phyloP scores from a whole-genome alignment of 2,329 filamentous ascomycete genomes.

The Metarhizium rileyi region DNA sequence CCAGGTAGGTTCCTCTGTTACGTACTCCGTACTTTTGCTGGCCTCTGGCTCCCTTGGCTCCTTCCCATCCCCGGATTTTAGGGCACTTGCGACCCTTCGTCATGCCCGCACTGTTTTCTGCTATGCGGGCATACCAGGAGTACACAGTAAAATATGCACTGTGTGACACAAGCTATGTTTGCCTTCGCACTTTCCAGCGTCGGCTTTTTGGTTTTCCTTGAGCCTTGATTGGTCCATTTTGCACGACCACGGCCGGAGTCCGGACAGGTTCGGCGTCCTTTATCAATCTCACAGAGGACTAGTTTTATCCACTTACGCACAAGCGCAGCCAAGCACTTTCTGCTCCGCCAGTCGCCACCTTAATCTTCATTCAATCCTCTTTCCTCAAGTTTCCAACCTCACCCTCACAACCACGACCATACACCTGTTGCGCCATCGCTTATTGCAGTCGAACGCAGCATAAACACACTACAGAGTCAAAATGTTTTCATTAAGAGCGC shows the following conservation, averaged over 20 bases:
- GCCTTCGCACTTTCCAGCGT: not conserved
- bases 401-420: not conserved
- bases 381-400: not conserved
- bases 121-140: not conserved
- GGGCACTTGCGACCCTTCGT: not conserved
- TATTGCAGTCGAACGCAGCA: not conserved
- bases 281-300: constrained; percentile 3
- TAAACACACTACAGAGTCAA: not conserved
- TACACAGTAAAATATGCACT: not conserved
- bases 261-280: constrained; percentile 2
- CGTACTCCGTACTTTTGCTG: not conserved
- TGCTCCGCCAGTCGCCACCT: constrained; percentile 5
- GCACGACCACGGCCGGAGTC: not conserved
- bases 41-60: not conserved
- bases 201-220: constrained; percentile 1
- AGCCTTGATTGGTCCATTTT: not conserved
- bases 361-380: not conserved
- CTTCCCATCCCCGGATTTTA: not conserved
- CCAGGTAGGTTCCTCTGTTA: not conserved
- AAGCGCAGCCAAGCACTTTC: not conserved
- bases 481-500: constrained; percentile 12
- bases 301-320: not conserved
- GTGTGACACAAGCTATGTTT: not conserved
- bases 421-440: not conserved
- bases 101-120: not conserved